Evolutionary conservation across 805 yeast genomes (phyloP), one percentile per base, ranked within the genome.

Genomic region (Cyberlindnera xylosilytica): DNA sequence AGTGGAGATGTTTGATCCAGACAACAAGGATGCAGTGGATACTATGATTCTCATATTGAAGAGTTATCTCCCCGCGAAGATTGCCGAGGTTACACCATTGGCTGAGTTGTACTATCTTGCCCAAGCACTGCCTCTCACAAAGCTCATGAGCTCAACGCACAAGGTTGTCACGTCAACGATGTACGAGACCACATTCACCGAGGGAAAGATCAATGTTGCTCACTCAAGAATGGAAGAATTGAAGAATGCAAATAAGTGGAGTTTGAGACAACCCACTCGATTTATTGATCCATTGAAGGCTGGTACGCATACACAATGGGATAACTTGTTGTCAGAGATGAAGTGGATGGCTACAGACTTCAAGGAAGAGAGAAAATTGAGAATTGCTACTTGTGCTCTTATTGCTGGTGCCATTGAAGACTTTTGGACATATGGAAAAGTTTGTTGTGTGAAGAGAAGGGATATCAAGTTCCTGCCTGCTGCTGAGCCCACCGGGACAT

Each of bases 221-320:
- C 85, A 88, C 54, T 84, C 95, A 2, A 72, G 98, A 47, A 90
- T 93, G 36, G 98, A 91, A 57, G 98, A 91, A 60, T 70, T 93
- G 49, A 87, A 88, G 60, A 71, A 95, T 36, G 83, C 83, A 44
- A 85, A 87, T 2, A 81, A 86, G 54, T 93, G 99, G 98, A 83
- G 96, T 18, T 68, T 93, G 40, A 73, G 95, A 40, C 99, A 93
- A 60, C 96, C 95, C 0, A 69, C 74, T 39, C 73, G 76, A 49
- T 83, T 73, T 54, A 57, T 71, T 11, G 95, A 87, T 50, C 97
- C 98, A 0, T 35, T 53, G 11, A 54, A 50, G 38, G 60, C 67
- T 12, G 58, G 58, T n/a, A 66, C 69, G 23, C 42, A 39, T 11
- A 66, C 79, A 4, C 90, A 86, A 50, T 79, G 95, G 87, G 91